Percentiles rank a stretch among this genome's conserved stretches.
Evolutionary conservation across 305 asterid species (phyloP).

Genomic region (Petunia hybrid): DNA sequence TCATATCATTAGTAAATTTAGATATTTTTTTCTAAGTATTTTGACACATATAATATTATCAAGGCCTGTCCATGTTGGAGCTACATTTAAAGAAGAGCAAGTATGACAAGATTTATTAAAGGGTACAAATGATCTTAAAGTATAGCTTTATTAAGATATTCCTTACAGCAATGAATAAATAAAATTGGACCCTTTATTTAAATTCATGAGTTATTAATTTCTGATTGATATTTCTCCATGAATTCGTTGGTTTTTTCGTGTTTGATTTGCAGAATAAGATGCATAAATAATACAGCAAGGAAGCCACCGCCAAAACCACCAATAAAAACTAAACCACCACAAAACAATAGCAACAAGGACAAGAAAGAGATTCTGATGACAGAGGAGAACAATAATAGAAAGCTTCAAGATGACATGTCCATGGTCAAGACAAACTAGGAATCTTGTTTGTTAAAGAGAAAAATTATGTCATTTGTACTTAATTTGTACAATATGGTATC

Average conservation of each 20-base stretch:
- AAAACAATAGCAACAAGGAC: slow-evolving; percentile 22
- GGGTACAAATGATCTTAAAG: too few relatives aligned
- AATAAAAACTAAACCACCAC: slow-evolving; percentile 26
- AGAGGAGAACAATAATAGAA: slow-evolving; percentile 7
- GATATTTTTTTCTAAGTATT: too few relatives aligned
- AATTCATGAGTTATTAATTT: neutral
- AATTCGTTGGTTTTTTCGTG: neutral
- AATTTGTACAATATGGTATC: too few relatives aligned
- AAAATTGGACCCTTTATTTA: neutral
- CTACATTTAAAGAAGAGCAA: too few relatives aligned
- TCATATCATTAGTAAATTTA: too few relatives aligned
- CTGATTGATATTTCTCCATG: neutral
- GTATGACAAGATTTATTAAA: too few relatives aligned
- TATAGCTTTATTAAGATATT: neutral
- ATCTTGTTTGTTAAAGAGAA: neutral
- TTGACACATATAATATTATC: too few relatives aligned
- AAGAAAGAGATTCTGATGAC: slow-evolving; percentile 1
- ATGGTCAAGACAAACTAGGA: slow-evolving; percentile 4
- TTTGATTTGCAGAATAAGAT: slow-evolving; percentile 21
- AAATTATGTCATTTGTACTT: neutral
- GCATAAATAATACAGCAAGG: neutral
- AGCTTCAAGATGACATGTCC: slow-evolving; percentile 21
- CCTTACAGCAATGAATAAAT: neutral
- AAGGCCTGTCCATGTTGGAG: too few relatives aligned
- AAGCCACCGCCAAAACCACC: slow-evolving; percentile 1